Percentiles rank a stretch among this genome's conserved stretches.
Conservation (phyloP, 148 eudicot species). For the Persicaria maculosa region DNA sequence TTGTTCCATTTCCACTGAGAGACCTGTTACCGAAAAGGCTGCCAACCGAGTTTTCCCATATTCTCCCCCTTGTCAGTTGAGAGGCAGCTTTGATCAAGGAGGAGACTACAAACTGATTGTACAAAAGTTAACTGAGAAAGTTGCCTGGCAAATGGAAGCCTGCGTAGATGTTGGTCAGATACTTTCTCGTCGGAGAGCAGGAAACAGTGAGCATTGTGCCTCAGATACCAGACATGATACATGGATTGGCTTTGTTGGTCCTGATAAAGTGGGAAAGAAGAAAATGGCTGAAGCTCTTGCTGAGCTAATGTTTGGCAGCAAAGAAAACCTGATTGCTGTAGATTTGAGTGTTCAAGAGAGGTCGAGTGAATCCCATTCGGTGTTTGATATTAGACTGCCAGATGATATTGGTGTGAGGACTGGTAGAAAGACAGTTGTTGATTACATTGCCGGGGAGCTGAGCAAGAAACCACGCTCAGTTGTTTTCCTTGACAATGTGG, state of each 20-base stretch:
- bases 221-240: conserved; percentile 30
- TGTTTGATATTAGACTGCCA: conserved; percentile 28
- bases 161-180: conserved; percentile 26
- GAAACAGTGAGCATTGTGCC: conserved; percentile 27
- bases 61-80: neutral
- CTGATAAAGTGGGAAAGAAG: conserved; percentile 65
- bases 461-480: conserved; percentile 61
- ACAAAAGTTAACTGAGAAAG: conserved; percentile 34
- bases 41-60: neutral
- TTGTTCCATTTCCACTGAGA: neutral
- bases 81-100: conserved; percentile 12
- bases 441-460: conserved; percentile 60
- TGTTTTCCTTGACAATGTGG: conserved; percentile 70
- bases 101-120: conserved; percentile 48
- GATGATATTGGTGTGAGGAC: conserved; percentile 24
- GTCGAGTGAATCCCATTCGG: conserved; percentile 23
- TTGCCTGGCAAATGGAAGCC: conserved; percentile 52
- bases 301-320: conserved; percentile 57
- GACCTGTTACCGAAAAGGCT: neutral
- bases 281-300: conserved; percentile 57
- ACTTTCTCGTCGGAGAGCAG: conserved; percentile 36
- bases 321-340: conserved; percentile 42
- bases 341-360: conserved; percentile 49
- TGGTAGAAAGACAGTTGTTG: conserved; percentile 59
- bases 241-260: conserved; percentile 69